Base-by-base conservation (phyloP, 768 basidiomycete genomes). In the Ramaria sp. region DNA sequence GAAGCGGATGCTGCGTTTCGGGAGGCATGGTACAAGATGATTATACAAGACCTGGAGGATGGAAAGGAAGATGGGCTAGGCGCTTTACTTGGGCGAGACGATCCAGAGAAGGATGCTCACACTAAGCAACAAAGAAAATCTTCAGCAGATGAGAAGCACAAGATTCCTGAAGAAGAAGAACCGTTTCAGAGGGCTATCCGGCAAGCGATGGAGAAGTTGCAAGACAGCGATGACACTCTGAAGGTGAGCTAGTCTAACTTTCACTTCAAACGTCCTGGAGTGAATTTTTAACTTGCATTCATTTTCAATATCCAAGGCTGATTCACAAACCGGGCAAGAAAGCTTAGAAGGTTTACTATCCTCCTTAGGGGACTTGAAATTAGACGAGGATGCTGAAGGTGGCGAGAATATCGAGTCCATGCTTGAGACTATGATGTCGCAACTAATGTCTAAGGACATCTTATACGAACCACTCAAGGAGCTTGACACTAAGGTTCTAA, bases 381-480 rank as follows among this genome's bases (percentile, higher is more conserved):
- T 72, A 10, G 63, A 73, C 30, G 68, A 66, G 1, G 73, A 64
- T 7, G 53, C 45, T 12, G 69, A 73, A 24, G 67, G 70, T 27
- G 79, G 81, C 1, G 74, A 75, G 0, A 79, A 82, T 24, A 65
- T 92, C 12, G 78, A 84, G 43, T 79, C 75, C 0, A 71, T 91
- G 59, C 74, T 95, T 9, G 89, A 93, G 66, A 78, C 67, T 24
- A 86, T 94, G 80, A 89, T 91, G 88, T 71, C 76, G 20, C 80
- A 85, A 67, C 73, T 91, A 24, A 83, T 91, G 83, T 80, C 78
- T 71, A 87, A 89, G 64, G 87, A 90, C 0, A 73, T 91, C 2
- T 70, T 94, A n/a, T 86, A 92, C 61, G 89, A 91, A 46, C 91
- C 92, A 0, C 66, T 94, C 57, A 88, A 87, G 62, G 91, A 95